These are phyloP conservation scores for Mycena vulgaris DNA, from an alignment of 768 basidiomycete genomes.

Conservation along the genomic window DNA sequence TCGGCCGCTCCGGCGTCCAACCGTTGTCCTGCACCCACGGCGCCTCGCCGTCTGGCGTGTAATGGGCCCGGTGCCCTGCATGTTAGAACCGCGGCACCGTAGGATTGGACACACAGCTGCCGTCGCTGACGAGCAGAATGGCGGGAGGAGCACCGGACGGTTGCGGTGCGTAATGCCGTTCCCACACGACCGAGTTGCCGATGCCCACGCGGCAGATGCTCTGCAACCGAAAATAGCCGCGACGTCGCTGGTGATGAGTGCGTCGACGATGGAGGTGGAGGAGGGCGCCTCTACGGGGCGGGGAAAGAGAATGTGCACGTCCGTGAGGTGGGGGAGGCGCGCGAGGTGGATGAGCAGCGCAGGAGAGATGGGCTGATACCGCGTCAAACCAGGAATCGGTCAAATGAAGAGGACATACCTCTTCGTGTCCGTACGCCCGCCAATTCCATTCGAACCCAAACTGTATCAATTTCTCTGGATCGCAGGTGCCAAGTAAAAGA, in stretches of 20 bases:
- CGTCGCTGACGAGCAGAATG: too few relatives aligned
- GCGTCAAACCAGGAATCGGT: neutral
- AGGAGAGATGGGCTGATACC: conserved; percentile 30
- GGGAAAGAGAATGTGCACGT: conserved; percentile 42
- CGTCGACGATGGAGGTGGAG: conserved; percentile 15
- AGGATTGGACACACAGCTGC: too few relatives aligned
- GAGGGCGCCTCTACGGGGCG: conserved; percentile 31
- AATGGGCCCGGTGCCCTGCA: too few relatives aligned
- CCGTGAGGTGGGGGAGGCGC: conserved; percentile 36
- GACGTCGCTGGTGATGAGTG: conserved; percentile 32
- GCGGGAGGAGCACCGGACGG: neutral
- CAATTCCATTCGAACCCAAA: conserved; percentile 18
- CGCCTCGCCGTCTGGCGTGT: too few relatives aligned
- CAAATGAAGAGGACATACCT: neutral
- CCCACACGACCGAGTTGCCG: conserved; percentile 40
- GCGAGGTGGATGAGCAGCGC: conserved; percentile 34
- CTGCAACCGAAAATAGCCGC: conserved; percentile 35
- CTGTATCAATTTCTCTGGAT: conserved; percentile 17
- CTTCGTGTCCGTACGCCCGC: conserved; percentile 4
- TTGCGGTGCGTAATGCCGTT: conserved; percentile 16
- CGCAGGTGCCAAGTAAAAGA: conserved; percentile 4
- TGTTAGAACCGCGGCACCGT: too few relatives aligned
- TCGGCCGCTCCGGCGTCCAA: too few relatives aligned
- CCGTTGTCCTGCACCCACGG: too few relatives aligned
- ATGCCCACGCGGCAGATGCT: conserved; percentile 38